Evolutionary conservation across 495 filamentous ascomycete genomes (phyloP).

Genomic region (Penicillium cataractarum): DNA sequence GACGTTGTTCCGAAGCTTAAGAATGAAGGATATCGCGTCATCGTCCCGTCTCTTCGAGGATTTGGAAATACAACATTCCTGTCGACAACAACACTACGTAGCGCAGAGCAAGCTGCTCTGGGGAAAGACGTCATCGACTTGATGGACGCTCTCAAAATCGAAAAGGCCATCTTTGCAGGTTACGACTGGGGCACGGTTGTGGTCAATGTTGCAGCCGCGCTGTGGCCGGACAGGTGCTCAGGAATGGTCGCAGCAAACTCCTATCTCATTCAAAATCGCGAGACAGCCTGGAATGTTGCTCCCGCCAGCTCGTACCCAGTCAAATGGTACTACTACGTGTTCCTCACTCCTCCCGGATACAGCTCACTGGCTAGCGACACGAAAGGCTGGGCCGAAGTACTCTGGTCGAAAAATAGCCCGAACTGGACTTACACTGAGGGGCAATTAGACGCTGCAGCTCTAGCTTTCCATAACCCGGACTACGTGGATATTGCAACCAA

Average conservation of each 20-base stretch:
- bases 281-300: conserved; percentile 13
- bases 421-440: background rate
- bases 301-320: conserved; percentile 5
- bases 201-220: conserved; percentile 1
- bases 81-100: background rate
- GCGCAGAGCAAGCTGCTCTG: background rate
- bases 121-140: background rate
- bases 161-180: background rate
- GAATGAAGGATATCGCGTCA: conserved; percentile 26
- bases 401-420: background rate
- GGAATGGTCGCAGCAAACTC: conserved; percentile 21
- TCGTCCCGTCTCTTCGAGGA: conserved; percentile 31
- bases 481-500: background rate
- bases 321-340: background rate
- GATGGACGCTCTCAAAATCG: background rate
- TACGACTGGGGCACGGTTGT: background rate
- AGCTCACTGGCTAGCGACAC: background rate
- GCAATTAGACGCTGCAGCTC: background rate
- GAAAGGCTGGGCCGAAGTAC: conserved; percentile 4
- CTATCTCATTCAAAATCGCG: conserved; percentile 22
- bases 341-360: conserved; percentile 2
- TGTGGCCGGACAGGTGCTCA: conserved; percentile 21
- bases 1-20: conserved; percentile 23
- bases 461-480: background rate
- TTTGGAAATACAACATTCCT: conserved; percentile 29